Conservation (phyloP, 1,284 basidiomycete species). For the Exobasidium rhododendri region DNA sequence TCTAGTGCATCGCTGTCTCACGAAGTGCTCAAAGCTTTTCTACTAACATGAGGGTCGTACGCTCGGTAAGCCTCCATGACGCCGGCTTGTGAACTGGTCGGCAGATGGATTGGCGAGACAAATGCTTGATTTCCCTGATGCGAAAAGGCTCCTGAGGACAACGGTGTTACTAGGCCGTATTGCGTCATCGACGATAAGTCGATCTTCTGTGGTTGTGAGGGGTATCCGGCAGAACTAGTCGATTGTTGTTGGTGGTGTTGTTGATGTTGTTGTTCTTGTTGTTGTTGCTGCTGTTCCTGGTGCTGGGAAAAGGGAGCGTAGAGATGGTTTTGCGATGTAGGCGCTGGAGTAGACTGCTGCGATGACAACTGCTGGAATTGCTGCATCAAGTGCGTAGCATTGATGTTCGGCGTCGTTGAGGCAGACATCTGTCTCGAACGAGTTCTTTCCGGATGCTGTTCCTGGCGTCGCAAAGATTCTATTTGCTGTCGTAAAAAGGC, state of each 20-base stretch:
- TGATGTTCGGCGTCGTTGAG: background rate
- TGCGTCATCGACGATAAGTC: constrained; percentile 27
- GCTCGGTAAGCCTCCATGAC: background rate
- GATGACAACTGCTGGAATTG: constrained; percentile 13
- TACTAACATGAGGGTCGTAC: constrained; percentile 2
- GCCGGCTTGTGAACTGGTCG: constrained; percentile 28
- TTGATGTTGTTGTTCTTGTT: constrained; percentile 9
- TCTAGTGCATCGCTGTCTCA: background rate
- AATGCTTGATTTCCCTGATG: constrained; percentile 17
- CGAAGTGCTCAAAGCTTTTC: background rate
- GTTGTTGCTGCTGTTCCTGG: constrained; percentile 6
- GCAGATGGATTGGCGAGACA: constrained; percentile 43
- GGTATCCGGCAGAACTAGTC: background rate
- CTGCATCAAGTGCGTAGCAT: constrained; percentile 11
- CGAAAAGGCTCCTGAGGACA: constrained; percentile 38
- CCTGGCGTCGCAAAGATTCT: constrained; percentile 32
- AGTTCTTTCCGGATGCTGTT: background rate
- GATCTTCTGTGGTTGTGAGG: background rate
- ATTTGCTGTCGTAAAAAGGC: constrained; percentile 41
- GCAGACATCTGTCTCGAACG: background rate
- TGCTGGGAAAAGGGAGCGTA: constrained; percentile 12
- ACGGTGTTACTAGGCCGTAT: constrained; percentile 46
- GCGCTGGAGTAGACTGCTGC: constrained; percentile 14
- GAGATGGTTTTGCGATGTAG: constrained; percentile 11
- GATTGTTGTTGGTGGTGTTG: background rate